Base-by-base conservation (phyloP, 805 yeast species). In the Groenewaldozyma tartarivorans region DNA sequence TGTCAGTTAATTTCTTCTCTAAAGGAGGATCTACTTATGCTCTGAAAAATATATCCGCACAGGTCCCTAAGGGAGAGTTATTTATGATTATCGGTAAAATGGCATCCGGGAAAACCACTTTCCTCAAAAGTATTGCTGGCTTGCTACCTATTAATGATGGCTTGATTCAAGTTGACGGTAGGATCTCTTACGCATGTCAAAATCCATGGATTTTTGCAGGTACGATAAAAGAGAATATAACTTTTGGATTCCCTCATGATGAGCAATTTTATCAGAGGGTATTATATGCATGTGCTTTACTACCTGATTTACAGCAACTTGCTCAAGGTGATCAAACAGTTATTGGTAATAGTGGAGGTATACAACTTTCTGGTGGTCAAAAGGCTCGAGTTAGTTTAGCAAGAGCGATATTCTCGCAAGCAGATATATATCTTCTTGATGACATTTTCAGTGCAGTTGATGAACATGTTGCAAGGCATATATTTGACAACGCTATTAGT, bases 381-480 rank as follows among this genome's bases (percentile, higher is more conserved):
- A 90, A 88, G 69, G 96, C 97, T 0, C 77, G 98, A 60, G 70
- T 92, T 29, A 78, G 95, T 1, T 71, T 90, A 39, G 97, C 98
- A 0, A 75, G 98, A 58, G 96, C 97, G 11, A 95, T 90, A 6
- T 90, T 90, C 57, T 74, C 95, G 9, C 72, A 96, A 49, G 92
- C 96, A 2, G 96, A 90, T 55, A 74, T 90, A 22, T 86, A 83
- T 58, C 63, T 90, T 32, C 64, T 90, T 44, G 98, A 90, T 59
- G 98, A 90, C 61, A 82, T 94, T 7, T 71, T 90, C 45, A 80
- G 92, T 59, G 97, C 98, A 20, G 97, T 92, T 32, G 98, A 90
- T 63, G 96, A 87, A 52, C 96, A 92, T 58, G 98, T 90, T 48
- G 88, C 95, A 7, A 78, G 75, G 50, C 94, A 85, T 55, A 67